Evolutionary conservation across 495 filamentous ascomycete genomes (phyloP), one percentile per base, ranked within the genome.

Genomic region (Penicillium flavigenum): DNA sequence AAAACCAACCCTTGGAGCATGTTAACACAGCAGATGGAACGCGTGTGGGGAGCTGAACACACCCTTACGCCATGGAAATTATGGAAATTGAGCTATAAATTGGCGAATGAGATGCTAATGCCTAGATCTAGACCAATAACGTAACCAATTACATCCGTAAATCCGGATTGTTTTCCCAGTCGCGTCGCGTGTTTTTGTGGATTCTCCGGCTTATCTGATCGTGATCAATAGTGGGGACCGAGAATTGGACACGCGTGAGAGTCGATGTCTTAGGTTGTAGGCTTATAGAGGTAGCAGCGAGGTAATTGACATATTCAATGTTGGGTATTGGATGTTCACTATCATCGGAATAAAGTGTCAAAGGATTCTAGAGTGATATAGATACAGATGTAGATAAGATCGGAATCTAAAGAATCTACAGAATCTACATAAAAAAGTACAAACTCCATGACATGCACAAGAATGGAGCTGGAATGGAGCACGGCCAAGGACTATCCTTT

Each of bases 181-280:
- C 68, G 66, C 66, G 66, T 63, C 58, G 63, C 61, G 63, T 47
- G 53, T 58, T 36, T 22, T 58, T 42, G 47, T 56, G 42, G 59
- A 47, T 41, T 51, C 32, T 20, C 41, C 46, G 47, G 56, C 58
- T 69, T 69, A 69, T 69, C 66, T 59, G 66, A 69, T 69, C 63
- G 38, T 66, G 59, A 63, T 63, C 50, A 47, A 62, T 47, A 53
- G 63, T 64, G 60, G 65, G 50, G 49, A 47, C 45, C 36, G 58
- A 64, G 60, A 59, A 41, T 56, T 54, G 39, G 47, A 49, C 46
- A 56, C 63, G 60, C 52, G 60, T 68, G 57, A 26, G 34, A 47
- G 39, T 48, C 7, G n/a, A 17, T 31, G 43, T 10, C n/a, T 32
- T 31, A 31, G 12, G 20, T 31, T 34, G 11, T 39, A 51, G 6